Conservation (phyloP, 2,329 filamentous ascomycete species). For the Aspergillus cejpii region DNA sequence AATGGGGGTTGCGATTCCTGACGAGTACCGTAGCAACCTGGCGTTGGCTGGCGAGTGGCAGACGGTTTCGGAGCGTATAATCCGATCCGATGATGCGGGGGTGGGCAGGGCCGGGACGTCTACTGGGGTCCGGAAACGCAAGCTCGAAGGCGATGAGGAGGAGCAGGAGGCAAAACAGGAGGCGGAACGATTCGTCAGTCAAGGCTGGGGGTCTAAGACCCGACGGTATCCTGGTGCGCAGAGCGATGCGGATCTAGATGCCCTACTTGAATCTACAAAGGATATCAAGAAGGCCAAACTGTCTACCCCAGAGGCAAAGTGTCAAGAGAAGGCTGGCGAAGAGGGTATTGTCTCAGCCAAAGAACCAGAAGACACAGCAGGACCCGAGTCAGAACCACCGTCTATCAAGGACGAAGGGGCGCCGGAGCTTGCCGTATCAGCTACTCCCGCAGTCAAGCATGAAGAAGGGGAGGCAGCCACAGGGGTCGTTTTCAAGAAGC, state of each 20-base stretch:
- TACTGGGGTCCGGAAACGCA: constrained; percentile 43
- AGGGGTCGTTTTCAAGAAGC: constrained; percentile 45
- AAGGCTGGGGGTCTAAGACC: constrained; percentile 42
- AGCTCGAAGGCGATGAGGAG: constrained; percentile 39
- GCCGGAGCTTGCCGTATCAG: constrained; percentile 4
- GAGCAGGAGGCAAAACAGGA: constrained; percentile 35
- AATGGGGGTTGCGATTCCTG: constrained; percentile 78
- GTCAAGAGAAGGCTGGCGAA: constrained; percentile 8
- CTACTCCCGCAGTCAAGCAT: constrained; percentile 7
- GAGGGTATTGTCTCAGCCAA: constrained; percentile 11
- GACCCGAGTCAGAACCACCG: constrained; percentile 9
- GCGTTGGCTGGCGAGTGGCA: constrained; percentile 88
- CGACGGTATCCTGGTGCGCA: constrained; percentile 36
- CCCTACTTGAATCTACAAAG: constrained; percentile 38
- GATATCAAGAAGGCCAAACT: constrained; percentile 33
- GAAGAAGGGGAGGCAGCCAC: constrained; percentile 20
- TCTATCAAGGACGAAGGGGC: constrained; percentile 27
- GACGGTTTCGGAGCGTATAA: constrained; percentile 49
- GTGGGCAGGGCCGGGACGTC: constrained; percentile 38
- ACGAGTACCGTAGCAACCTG: constrained; percentile 69
- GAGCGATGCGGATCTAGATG: constrained; percentile 39
- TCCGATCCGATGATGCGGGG: constrained; percentile 34
- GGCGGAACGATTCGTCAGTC: constrained; percentile 30
- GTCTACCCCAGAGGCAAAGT: constrained; percentile 10
- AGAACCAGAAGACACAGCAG: constrained; percentile 6